Base-by-base conservation (phyloP, 179 eudicot genomes). In the Vitellaria paradoxa region DNA sequence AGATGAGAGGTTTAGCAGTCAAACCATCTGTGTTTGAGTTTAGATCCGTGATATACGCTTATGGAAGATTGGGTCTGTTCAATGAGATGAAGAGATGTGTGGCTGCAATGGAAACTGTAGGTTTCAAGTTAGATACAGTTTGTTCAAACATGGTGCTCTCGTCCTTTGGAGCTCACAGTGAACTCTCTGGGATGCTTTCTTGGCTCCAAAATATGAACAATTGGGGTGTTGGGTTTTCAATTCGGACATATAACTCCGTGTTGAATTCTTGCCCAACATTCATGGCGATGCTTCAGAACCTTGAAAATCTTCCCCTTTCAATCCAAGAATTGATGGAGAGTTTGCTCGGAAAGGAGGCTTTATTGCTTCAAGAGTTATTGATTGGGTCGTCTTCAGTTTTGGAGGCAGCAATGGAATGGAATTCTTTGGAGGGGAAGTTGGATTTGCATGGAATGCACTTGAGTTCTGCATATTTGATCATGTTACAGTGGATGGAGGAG, bases 401-500 rank as follows among this genome's bases (percentile, higher is more conserved):
- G 52, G 85, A 85, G 53, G 83, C 82, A 74, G 65, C 81, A 6
- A 82, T 94, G 71, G 88, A 83, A 23, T 91, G 94, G 93, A 78
- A 75, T 67, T 73, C 80, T 46, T 20, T 74, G 37, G 92, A 87
- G 76, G 77, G 84, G 73, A 89, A 91, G 86, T 81, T 94, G 75
- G 97, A 94, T 90, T 84, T 94, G 84, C 98, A 92, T 65, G 98
- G 96, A 63, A 91, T 91, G 97, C 96, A 91, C 79, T 70, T 84
- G 65, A 72, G 80, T 66, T 70, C 91, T 68, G 87, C 94, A 9
- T 94, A 91, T 85, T 30, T 94, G 83, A 79, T 92, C 59, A 60
- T 92, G 82, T 81, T 92, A 20, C 91, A 86, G 61, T 91, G 94
- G 98, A 84, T 82, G 82, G 84, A 86, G 63, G 84, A 86, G 85